A percentile compares a stretch with the other conserved stretches of the same genome.
phyloP scores from a whole-genome alignment of 768 basidiomycete species.

The Macrolepiota fuliginosa region DNA sequence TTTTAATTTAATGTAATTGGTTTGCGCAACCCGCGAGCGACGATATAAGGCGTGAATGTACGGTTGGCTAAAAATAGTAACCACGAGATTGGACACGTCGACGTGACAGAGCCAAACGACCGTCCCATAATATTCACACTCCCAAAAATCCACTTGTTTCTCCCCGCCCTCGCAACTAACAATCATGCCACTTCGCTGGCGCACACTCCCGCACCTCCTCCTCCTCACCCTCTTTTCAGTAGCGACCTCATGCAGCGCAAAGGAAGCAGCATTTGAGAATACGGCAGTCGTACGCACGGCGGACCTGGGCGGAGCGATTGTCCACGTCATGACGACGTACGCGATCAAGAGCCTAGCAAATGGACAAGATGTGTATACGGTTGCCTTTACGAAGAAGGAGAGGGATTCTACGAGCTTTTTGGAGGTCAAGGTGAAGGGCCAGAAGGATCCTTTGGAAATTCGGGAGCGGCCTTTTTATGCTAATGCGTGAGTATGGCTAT shows the following conservation, averaged over 20 bases:
- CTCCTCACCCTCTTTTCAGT: constrained; percentile 41
- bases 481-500: constrained; percentile 43
- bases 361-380: constrained; percentile 59
- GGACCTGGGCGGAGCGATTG: constrained; percentile 86
- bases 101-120: constrained; percentile 10
- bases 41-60: not conserved
- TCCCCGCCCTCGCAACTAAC: constrained; percentile 24
- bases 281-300: constrained; percentile 85
- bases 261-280: constrained; percentile 70
- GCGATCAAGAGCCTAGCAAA: constrained; percentile 71
- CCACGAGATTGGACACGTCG: constrained; percentile 26
- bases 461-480: constrained; percentile 46
- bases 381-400: constrained; percentile 65
- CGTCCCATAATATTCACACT: constrained; percentile 5
- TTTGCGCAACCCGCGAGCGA: not conserved
- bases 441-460: constrained; percentile 48
- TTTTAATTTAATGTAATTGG: constrained; percentile 12
- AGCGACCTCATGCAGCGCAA: constrained; percentile 29
- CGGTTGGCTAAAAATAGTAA: constrained; percentile 18
- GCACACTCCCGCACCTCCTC: constrained; percentile 37
- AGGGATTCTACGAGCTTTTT: constrained; percentile 70
- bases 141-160: not conserved
- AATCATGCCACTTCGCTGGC: constrained; percentile 43
- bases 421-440: constrained; percentile 79
- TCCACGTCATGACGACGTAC: constrained; percentile 88